phyloP scores from a whole-genome alignment of 352 stramenopile genomes.

The Globisporangium viniferum region DNA sequence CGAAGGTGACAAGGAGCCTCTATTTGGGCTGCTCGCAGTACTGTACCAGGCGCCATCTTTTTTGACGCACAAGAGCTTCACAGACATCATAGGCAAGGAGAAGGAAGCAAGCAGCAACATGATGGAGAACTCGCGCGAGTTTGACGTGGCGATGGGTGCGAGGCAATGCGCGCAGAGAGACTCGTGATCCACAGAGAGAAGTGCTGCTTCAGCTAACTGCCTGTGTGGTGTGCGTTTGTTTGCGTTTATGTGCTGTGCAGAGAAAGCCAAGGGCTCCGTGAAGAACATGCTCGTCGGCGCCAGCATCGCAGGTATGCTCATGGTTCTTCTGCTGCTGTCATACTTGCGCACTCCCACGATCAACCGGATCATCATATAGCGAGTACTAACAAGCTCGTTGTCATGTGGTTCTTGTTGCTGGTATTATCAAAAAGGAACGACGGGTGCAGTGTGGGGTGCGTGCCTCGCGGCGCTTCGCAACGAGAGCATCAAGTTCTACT shows the following conservation, averaged over 20 bases:
- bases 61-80: neutral
- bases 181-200: neutral
- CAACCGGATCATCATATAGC: neutral
- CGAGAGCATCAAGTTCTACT: conserved; percentile 78
- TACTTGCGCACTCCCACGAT: no score
- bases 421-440: conserved; percentile 23
- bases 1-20: neutral
- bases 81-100: neutral
- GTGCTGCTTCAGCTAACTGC: neutral
- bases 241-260: conserved; percentile 17
- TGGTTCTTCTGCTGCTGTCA: neutral
- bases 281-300: conserved; percentile 71
- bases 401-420: neutral
- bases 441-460: conserved; percentile 54
- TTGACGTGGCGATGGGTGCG: conserved; percentile 18
- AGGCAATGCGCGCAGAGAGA: neutral
- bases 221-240: neutral
- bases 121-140: conserved; percentile 16
- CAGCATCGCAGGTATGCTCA: conserved; percentile 35
- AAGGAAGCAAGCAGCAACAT: neutral
- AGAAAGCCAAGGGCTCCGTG: conserved; percentile 61
- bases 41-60: neutral
- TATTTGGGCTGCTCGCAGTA: neutral
- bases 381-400: neutral
- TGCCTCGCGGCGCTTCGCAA: conserved; percentile 66